Conservation (phyloP, 345 rosid species). For the Boechera divaricarpa region DNA sequence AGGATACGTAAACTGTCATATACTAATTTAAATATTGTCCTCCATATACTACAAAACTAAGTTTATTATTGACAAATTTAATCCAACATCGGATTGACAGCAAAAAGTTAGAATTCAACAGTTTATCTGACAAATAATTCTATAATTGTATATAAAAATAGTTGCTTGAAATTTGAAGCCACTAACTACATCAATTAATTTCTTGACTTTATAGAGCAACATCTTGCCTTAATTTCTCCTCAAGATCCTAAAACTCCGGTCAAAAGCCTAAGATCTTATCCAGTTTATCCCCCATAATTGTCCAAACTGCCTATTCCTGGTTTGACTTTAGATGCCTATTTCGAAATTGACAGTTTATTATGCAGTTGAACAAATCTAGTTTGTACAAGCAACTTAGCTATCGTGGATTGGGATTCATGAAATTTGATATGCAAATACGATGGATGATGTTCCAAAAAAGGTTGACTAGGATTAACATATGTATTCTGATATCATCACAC, state of each 20-base stretch:
- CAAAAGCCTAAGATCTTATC: not conserved
- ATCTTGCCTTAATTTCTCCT: not conserved
- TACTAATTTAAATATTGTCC: not conserved
- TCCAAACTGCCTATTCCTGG: not conserved
- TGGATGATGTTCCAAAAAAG: not conserved
- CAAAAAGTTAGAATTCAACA: not conserved
- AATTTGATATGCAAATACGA: not conserved
- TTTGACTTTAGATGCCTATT: not conserved
- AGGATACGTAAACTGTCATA: no score
- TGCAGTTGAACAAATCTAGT: not conserved
- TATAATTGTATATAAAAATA: not conserved
- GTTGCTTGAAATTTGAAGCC: not conserved
- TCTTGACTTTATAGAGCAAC: not conserved
- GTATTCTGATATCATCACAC: not conserved
- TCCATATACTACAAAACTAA: not conserved
- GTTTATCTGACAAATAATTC: not conserved
- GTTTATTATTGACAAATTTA: not conserved
- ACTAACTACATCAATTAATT: not conserved
- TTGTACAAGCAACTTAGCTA: not conserved
- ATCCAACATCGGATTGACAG: not conserved
- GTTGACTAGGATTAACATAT: not conserved
- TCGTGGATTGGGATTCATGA: not conserved
- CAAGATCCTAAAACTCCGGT: not conserved
- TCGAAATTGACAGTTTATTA: not conserved
- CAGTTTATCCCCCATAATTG: conserved; percentile 10